Base-by-base conservation (phyloP, 257 asterid genomes). In the Solanum rostratum region DNA sequence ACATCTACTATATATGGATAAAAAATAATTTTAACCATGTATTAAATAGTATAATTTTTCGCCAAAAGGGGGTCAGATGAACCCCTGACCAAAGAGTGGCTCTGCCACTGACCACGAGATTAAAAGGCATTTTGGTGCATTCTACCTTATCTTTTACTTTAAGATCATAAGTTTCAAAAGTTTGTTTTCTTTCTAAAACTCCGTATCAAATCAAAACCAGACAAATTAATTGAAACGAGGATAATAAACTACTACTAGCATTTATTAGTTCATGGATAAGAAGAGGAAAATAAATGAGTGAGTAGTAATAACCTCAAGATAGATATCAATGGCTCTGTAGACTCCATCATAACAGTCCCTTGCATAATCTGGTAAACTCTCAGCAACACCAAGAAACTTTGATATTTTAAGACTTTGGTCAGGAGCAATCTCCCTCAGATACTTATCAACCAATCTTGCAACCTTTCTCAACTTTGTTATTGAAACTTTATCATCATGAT, bases 281-380 rank as follows among this genome's bases (percentile, higher is more conserved):
- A 27, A 16, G 16, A 46, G 2, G 24, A 37, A 18, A 59, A 18
- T 4, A 4, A 55, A 57, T 57, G 65, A 57, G 2, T 57, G 45
- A 59, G 80, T 57, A 65, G 30, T n/a, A 37, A 66, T 65, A 83
- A 94, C 98, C 98, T 94, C 93, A 86, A 94, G 92, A 86, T 90
- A 94, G 69, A 90, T 89, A 85, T 92, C 95, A 87, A 92, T 84
- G n/a, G 97, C 95, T 89, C 94, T 93, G 78, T 91, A 94, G 82
- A 93, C 93, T 16, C 89, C 93, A 89, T 94, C 98, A 88, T 76
- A 94, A 43, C 92, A 86, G 50, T 93, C 97, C 90, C 97, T 91
- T 86, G 97, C 93, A 88, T 82, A 87, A 88, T 95, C 94, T 30
- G 98, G 98, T 89, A 95, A 73, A 82, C 97, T 92, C 88, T 93